Conservation (phyloP, 2,329 filamentous ascomycete species). For the Fusarium globosum region DNA sequence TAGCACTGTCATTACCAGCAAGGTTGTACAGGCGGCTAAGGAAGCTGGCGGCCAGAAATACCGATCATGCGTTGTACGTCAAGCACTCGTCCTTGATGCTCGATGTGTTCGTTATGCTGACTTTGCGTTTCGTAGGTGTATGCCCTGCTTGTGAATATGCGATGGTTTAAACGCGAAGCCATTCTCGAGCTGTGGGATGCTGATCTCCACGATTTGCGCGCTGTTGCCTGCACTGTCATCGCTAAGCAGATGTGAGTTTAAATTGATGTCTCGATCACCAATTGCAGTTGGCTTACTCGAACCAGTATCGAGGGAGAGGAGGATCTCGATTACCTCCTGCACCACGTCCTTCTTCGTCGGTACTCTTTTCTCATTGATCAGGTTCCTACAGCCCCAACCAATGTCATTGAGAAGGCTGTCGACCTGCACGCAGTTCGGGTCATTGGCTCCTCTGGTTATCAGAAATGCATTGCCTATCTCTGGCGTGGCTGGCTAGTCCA, state of each 20-base stretch:
- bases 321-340: constrained; percentile 80
- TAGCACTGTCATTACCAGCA: constrained; percentile 83
- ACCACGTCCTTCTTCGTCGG: constrained; percentile 84
- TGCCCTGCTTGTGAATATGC: constrained; percentile 77
- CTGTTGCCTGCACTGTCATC: constrained; percentile 88
- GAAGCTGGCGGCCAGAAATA: constrained; percentile 83
- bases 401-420: constrained; percentile 92
- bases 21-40: constrained; percentile 83
- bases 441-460: constrained; percentile 93
- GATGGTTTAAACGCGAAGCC: constrained; percentile 84
- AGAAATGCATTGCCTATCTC: constrained; percentile 92
- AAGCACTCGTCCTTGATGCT: not conserved
- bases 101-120: not conserved
- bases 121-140: constrained; percentile 62
- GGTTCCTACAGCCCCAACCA: constrained; percentile 78
- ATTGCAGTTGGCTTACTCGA: not conserved
- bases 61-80: constrained; percentile 74
- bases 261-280: not conserved
- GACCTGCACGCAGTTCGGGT: constrained; percentile 90
- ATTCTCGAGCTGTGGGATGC: constrained; percentile 90
- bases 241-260: constrained; percentile 77
- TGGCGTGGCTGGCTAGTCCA: constrained; percentile 99
- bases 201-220: constrained; percentile 81
- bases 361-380: constrained; percentile 84
- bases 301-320: constrained; percentile 89